Evolutionary conservation across 352 stramenopile species (phyloP).

Genomic region (Phytophthora palmivora): DNA sequence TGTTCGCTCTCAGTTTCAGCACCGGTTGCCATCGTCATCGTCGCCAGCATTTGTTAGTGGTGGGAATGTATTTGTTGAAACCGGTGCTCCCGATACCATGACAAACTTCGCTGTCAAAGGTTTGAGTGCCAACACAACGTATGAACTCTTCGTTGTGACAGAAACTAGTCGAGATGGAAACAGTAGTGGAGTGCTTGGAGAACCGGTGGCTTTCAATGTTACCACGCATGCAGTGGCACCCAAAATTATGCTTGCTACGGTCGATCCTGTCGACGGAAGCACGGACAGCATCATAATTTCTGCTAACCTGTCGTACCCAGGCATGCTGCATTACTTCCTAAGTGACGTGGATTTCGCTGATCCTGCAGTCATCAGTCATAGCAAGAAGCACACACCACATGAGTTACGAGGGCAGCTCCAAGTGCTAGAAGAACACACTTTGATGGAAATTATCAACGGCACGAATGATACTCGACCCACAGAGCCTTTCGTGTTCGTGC

Average conservation of each 20-base stretch:
- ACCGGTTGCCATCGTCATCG: constrained; percentile 24
- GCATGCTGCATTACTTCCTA: constrained; percentile 76
- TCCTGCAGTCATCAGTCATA: constrained; percentile 55
- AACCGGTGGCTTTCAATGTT: constrained; percentile 35
- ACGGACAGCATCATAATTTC: constrained; percentile 65
- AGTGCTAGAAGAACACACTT: constrained; percentile 49
- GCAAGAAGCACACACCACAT: constrained; percentile 34
- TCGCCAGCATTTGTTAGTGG: constrained; percentile 19
- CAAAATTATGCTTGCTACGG: constrained; percentile 66
- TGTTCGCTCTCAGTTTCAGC: constrained; percentile 21
- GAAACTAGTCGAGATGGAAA: constrained; percentile 50
- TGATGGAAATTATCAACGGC: constrained; percentile 73
- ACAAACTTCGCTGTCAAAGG: constrained; percentile 29
- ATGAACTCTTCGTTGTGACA: constrained; percentile 56
- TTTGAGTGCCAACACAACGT: constrained; percentile 62
- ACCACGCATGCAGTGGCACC: constrained; percentile 66
- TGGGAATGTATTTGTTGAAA: constrained; percentile 15
- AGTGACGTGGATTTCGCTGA: constrained; percentile 82
- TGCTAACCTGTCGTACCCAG: constrained; percentile 70
- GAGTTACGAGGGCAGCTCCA: constrained; percentile 56
- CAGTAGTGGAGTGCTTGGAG: constrained; percentile 57
- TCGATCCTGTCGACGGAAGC: constrained; percentile 45
- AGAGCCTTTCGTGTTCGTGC: constrained; percentile 62
- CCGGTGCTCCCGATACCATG: background rate
- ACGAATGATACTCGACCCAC: constrained; percentile 75